Percentiles rank a stretch among this genome's conserved stretches.
Evolutionary conservation across 2,329 filamentous ascomycete species (phyloP).

Genomic region (Paradendryphiella salina): DNA sequence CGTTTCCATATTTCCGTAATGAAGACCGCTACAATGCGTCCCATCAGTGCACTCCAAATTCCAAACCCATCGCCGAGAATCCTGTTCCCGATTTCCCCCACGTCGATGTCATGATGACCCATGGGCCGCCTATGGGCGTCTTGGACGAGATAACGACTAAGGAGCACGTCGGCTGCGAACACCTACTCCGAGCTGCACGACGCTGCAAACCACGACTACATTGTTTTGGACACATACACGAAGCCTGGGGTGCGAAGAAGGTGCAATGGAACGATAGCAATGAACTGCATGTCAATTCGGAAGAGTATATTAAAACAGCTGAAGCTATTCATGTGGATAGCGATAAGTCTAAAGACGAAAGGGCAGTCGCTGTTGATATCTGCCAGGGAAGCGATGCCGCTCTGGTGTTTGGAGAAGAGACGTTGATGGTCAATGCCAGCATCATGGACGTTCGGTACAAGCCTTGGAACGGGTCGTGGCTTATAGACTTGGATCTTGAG

Average conservation of each 20-base stretch:
- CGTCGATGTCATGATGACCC: conserved; percentile 63
- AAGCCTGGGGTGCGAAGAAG: conserved; percentile 49
- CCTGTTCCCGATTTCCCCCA: conserved; percentile 51
- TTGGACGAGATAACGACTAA: conserved; percentile 51
- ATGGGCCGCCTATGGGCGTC: conserved; percentile 59
- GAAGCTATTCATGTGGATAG: conserved; percentile 25
- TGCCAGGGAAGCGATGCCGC: conserved; percentile 29
- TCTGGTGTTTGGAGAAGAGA: conserved; percentile 55
- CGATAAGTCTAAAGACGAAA: conserved; percentile 23
- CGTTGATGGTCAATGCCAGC: conserved; percentile 62
- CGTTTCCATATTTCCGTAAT: conserved; percentile 57
- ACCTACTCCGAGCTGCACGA: conserved; percentile 56
- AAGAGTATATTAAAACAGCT: conserved; percentile 24
- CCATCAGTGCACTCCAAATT: conserved; percentile 30
- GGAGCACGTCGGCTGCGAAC: conserved; percentile 57
- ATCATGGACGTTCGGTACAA: conserved; percentile 57
- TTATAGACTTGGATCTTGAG: conserved; percentile 57
- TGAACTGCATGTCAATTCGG: conserved; percentile 21
- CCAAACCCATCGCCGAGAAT: conserved; percentile 37
- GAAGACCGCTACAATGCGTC: conserved; percentile 58
- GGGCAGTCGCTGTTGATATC: conserved; percentile 39
- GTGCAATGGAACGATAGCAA: conserved; percentile 45
- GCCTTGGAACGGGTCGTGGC: conserved; percentile 58
- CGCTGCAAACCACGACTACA: conserved; percentile 59
- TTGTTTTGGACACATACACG: conserved; percentile 67